These are phyloP conservation scores for Zygosaccharomyces lentus DNA, from an alignment of 805 yeast genomes.

Conservation along the genomic window DNA sequence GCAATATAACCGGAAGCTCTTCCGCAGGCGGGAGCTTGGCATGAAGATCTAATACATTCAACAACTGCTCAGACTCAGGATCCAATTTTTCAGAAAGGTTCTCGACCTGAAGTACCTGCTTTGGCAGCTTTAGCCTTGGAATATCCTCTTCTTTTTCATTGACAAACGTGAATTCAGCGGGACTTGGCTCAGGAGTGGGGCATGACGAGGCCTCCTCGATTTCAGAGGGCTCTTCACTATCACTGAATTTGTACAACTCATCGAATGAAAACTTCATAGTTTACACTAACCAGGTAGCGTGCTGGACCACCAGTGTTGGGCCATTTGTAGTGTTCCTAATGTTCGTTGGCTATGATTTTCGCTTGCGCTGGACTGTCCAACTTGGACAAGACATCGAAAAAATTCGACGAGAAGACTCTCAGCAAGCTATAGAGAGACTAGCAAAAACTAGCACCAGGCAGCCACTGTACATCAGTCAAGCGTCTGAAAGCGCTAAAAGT, in stretches of 20 bases:
- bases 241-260: slow-evolving; percentile 13
- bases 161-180: slow-evolving; percentile 14
- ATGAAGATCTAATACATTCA: slow-evolving; percentile 15
- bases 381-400: background rate
- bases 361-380: too few relatives aligned
- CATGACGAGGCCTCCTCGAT: slow-evolving; percentile 10
- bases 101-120: background rate
- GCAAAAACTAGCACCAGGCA: background rate
- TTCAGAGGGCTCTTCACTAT: slow-evolving; percentile 11
- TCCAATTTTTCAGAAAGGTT: slow-evolving; percentile 10
- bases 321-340: background rate
- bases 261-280: slow-evolving; percentile 21
- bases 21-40: slow-evolving; percentile 16
- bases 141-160: slow-evolving; percentile 19
- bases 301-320: background rate
- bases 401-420: too few relatives aligned
- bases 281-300: background rate
- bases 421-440: too few relatives aligned
- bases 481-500: background rate
- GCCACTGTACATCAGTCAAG: background rate
- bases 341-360: background rate
- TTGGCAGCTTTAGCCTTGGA: slow-evolving; percentile 20
- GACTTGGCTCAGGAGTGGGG: slow-evolving; percentile 11
- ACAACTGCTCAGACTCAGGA: slow-evolving; percentile 14
- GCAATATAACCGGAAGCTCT: background rate